phyloP scores from a whole-genome alignment of 1,284 basidiomycete genomes.

The Lentinula novae-zelandiae region DNA sequence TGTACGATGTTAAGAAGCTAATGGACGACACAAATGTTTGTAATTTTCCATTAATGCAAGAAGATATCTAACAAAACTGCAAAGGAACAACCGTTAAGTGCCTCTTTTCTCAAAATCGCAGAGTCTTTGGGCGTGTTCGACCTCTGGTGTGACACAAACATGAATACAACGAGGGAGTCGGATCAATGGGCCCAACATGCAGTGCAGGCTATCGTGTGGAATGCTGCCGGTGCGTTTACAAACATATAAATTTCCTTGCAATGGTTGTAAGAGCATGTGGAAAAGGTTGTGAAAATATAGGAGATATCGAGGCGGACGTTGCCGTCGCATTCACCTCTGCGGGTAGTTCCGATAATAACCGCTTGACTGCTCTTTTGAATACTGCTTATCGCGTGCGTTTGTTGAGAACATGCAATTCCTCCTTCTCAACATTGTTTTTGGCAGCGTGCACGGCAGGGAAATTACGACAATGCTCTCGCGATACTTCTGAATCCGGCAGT shows the following conservation, averaged over 20 bases:
- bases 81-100: slow-evolving; percentile 71
- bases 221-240: slow-evolving; percentile 49
- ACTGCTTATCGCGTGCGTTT: slow-evolving; percentile 55
- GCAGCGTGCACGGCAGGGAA: slow-evolving; percentile 67
- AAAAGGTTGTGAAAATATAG: slow-evolving; percentile 64
- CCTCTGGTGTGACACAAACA: slow-evolving; percentile 59
- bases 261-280: not conserved
- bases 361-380: slow-evolving; percentile 59
- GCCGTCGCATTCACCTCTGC: slow-evolving; percentile 61
- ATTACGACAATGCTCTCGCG: slow-evolving; percentile 57
- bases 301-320: slow-evolving; percentile 64
- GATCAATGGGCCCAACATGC: slow-evolving; percentile 71
- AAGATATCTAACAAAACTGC: not conserved
- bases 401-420: slow-evolving; percentile 5
- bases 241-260: not conserved
- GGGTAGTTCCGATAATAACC: slow-evolving; percentile 56
- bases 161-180: slow-evolving; percentile 42
- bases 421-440: slow-evolving; percentile 9
- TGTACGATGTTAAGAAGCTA: slow-evolving; percentile 68
- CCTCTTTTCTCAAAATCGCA: slow-evolving; percentile 62
- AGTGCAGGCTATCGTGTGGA: slow-evolving; percentile 72
- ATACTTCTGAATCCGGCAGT: slow-evolving; percentile 62
- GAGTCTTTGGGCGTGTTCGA: slow-evolving; percentile 70
- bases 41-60: slow-evolving; percentile 1
- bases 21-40: slow-evolving; percentile 51